A percentile compares a stretch with the other conserved stretches of the same genome.
Evolutionary conservation across 2,329 filamentous ascomycete species (phyloP).

Genomic region (Byssoonygena ceratinophila): DNA sequence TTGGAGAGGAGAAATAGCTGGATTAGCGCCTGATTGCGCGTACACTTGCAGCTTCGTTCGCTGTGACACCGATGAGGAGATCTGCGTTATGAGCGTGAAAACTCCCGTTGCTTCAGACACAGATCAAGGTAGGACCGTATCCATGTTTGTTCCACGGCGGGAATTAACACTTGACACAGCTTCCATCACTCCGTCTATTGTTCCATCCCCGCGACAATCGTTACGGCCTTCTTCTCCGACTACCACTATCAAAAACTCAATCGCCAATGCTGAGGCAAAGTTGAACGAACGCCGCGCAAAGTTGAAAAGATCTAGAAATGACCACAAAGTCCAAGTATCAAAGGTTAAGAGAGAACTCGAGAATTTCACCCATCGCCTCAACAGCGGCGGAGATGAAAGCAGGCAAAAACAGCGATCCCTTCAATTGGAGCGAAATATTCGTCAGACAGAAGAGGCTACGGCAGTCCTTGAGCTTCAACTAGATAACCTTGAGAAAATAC

Average conservation of each 20-base stretch:
- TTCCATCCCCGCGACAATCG: slow-evolving; percentile 46
- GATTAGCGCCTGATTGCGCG: slow-evolving; percentile 53
- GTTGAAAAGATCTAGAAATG: slow-evolving; percentile 49
- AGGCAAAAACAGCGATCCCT: slow-evolving; percentile 51
- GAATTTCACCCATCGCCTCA: slow-evolving; percentile 46
- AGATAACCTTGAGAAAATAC: slow-evolving; percentile 46
- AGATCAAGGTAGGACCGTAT: slow-evolving; percentile 43
- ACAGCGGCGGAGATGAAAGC: slow-evolving; percentile 51
- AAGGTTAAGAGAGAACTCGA: slow-evolving; percentile 54
- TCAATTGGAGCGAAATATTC: slow-evolving; percentile 52
- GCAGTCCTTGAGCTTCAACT: slow-evolving; percentile 45
- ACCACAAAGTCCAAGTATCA: slow-evolving; percentile 49
- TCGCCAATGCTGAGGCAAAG: slow-evolving; percentile 51
- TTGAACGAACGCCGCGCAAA: slow-evolving; percentile 50
- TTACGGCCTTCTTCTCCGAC: slow-evolving; percentile 54
- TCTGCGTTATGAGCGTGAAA: slow-evolving; percentile 52
- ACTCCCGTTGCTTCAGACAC: slow-evolving; percentile 49
- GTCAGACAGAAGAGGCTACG: slow-evolving; percentile 54
- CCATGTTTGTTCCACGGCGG: slow-evolving; percentile 15
- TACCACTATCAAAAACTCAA: slow-evolving; percentile 55
- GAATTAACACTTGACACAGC: slow-evolving; percentile 16
- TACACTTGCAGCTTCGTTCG: slow-evolving; percentile 54
- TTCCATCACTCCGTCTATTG: slow-evolving; percentile 28
- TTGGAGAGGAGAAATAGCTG: slow-evolving; percentile 54
- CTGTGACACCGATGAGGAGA: slow-evolving; percentile 46